Evolutionary conservation across 2,329 filamentous ascomycete genomes (phyloP).

Genomic region (Claviceps monticola): DNA sequence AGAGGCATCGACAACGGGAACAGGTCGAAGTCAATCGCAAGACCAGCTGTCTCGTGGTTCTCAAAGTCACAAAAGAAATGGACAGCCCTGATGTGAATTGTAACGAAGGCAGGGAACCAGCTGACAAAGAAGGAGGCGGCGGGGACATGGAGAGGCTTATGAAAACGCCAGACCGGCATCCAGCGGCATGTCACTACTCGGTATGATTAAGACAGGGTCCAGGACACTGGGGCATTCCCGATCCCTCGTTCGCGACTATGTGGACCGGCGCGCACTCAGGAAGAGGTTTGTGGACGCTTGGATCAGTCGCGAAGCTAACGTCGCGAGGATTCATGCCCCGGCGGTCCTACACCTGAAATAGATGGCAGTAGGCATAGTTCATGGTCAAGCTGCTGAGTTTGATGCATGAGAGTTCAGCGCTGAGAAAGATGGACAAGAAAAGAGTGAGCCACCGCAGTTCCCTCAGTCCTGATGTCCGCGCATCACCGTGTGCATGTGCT

Average conservation of each 20-base stretch:
- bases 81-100: not conserved
- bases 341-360: not conserved
- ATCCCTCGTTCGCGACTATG: conserved; percentile 2
- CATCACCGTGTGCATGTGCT: not conserved
- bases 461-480: not conserved
- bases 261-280: not conserved
- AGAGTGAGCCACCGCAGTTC: not conserved
- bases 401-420: not conserved
- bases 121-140: not conserved
- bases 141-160: not conserved
- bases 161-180: not conserved
- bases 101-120: not conserved
- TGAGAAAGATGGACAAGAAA: not conserved
- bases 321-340: not conserved
- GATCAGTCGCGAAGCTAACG: not conserved
- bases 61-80: not conserved
- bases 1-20: not conserved
- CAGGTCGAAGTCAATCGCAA: not conserved
- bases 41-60: not conserved
- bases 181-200: not conserved
- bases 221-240: not conserved
- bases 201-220: not conserved
- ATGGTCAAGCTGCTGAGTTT: not conserved
- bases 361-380: not conserved
- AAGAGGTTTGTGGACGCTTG: conserved; percentile 3